A percentile compares a stretch with the other conserved stretches of the same genome.
Evolutionary conservation across 371 early-diverging fungal species (phyloP).

Genomic region (Mortierella sp.): DNA sequence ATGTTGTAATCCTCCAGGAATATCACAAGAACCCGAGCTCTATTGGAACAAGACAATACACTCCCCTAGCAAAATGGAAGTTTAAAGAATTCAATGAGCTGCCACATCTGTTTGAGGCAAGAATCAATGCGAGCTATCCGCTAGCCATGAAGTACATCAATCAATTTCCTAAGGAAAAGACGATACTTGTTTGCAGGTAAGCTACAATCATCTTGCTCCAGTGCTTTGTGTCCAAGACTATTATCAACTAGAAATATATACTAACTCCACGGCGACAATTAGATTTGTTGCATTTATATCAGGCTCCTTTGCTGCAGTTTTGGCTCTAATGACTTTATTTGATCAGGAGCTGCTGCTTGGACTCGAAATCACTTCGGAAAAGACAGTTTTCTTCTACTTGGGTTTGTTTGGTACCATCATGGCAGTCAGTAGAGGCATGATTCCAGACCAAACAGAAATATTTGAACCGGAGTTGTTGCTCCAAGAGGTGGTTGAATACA

Average conservation of each 20-base stretch:
- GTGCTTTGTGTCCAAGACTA: background rate
- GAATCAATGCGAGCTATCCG: constrained; percentile 80
- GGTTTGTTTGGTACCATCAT: constrained; percentile 90
- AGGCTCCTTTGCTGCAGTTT: constrained; percentile 90
- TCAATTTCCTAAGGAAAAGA: constrained; percentile 91
- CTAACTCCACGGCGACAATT: background rate
- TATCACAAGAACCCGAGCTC: constrained; percentile 90
- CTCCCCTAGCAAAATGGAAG: constrained; percentile 91
- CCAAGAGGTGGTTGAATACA: constrained; percentile 83
- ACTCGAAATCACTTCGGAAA: constrained; percentile 90
- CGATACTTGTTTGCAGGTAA: constrained; percentile 81
- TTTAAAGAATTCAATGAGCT: constrained; percentile 98
- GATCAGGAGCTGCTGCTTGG: constrained; percentile 90
- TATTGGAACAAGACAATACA: constrained; percentile 85
- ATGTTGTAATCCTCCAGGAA: constrained; percentile 65
- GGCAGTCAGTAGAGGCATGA: constrained; percentile 86
- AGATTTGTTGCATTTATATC: constrained; percentile 92
- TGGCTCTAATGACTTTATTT: constrained; percentile 84
- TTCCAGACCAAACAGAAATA: constrained; percentile 84
- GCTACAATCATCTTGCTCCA: background rate
- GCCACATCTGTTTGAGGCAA: constrained; percentile 86
- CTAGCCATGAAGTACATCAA: constrained; percentile 85
- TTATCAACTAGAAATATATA: background rate
- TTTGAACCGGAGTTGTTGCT: constrained; percentile 87
- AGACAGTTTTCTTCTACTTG: constrained; percentile 91